Evolutionary conservation across 768 basidiomycete species (phyloP).

Genomic region (Phlebiopsis gigantea): DNA sequence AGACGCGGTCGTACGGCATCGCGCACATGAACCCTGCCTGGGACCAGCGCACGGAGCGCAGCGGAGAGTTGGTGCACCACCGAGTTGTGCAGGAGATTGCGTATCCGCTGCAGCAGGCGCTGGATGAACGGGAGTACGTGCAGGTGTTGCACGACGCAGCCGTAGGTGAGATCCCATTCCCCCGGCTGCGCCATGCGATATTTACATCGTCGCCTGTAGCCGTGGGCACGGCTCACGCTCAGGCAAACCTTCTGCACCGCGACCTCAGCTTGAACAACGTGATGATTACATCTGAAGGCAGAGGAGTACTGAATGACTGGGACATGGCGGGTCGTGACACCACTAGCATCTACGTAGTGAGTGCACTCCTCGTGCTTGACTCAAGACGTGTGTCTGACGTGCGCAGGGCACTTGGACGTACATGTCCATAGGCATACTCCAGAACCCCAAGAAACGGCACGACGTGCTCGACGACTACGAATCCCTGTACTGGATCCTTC

Average conservation of each 20-base stretch:
- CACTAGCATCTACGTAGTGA: not conserved
- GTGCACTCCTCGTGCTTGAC: not conserved
- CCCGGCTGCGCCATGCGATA: not conserved
- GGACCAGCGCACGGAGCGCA: not conserved
- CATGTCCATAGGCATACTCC: conserved; percentile 7
- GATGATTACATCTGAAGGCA: not conserved
- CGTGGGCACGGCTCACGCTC: not conserved
- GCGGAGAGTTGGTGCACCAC: not conserved
- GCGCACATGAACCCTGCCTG: not conserved
- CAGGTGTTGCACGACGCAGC: not conserved
- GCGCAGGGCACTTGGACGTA: conserved; percentile 16
- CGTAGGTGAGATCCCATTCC: not conserved
- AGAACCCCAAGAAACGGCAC: not conserved
- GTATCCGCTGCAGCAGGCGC: not conserved
- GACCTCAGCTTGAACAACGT: conserved; percentile 6
- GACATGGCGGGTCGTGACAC: not conserved
- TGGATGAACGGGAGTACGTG: not conserved
- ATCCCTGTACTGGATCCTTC: conserved; percentile 9
- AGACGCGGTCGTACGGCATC: not conserved
- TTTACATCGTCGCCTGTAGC: not conserved
- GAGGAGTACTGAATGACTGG: conserved; percentile 8
- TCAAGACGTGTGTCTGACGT: no score
- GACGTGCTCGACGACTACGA: conserved; percentile 13
- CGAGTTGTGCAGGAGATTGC: conserved; percentile 6
- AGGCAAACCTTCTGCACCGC: not conserved